Base-by-base conservation (phyloP, 169 alveolate species). In the Toxoplasma gondii region DNA sequence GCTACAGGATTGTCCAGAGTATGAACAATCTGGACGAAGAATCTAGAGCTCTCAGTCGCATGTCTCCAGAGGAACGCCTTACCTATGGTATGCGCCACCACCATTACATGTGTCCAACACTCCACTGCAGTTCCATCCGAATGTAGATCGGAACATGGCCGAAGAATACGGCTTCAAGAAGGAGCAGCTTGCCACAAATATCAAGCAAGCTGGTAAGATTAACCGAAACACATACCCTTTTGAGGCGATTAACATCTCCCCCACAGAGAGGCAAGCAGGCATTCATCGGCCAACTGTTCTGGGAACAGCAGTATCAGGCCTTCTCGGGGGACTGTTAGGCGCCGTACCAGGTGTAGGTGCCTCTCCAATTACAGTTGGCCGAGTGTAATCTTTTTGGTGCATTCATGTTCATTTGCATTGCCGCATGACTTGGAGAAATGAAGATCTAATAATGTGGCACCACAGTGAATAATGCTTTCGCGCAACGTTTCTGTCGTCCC, bases 131-230 rank as follows among this genome's bases (percentile, higher is more conserved):
- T 17, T 38, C 19, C 41, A 31, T 22, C 24, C 16, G 0, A 9
- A 12, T 29, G 91, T 78, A 86, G 91, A 86, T 69, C 80, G 78
- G 27, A 49, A 39, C 78, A 86, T 86, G 91, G 91, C 91, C 22
- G 91, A 44, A 19, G 91, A 86, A 45, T n/a, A 86, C 41, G 78
- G 43, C 24, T 36, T 49, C 31, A 86, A 86, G 34, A 45, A 39
- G 80, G 44, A 86, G 29, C 67, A 86, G 34, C 78, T 86, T 43
- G 67, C 39, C 22, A 34, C 41, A 44, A 44, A n/a, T 10, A 74
- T 74, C 49, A 74, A 38, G 84, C 22, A 74, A 4, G 84, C 84
- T 36, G 84, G 84, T 74, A 38, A n/a, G 45, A 16, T 0, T 49
- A 64, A 24, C 78, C 29, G 78, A 4, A 4, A 0, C 12, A 10